Percentiles rank a stretch among this genome's conserved stretches.
phyloP scores from a whole-genome alignment of 257 asterid species.

The Solanum peruvianum region DNA sequence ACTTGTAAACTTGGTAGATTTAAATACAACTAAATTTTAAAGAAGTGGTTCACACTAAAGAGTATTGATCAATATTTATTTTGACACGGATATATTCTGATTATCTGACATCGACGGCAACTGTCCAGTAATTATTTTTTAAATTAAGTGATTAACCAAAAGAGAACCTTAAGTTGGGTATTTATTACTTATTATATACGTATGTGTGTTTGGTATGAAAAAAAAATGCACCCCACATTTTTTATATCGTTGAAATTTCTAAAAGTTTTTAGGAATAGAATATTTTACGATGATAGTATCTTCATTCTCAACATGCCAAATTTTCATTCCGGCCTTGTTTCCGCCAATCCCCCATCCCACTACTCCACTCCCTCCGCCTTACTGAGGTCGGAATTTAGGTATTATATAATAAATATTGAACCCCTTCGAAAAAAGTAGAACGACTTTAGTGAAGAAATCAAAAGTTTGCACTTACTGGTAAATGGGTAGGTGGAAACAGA shows the following conservation, averaged over 20 bases:
- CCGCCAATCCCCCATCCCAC: too few relatives aligned
- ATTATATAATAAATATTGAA: too few relatives aligned
- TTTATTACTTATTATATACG: background rate
- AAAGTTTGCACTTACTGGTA: background rate
- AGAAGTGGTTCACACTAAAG: background rate
- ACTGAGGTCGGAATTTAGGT: accelerated
- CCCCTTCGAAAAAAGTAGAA: too few relatives aligned
- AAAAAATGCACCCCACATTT: too few relatives aligned
- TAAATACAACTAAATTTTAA: background rate
- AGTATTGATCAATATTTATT: background rate
- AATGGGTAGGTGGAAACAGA: background rate
- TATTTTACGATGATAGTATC: background rate
- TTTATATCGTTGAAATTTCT: too few relatives aligned
- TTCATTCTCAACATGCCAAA: accelerated
- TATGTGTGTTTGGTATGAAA: background rate
- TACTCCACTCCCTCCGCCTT: background rate
- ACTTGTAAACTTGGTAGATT: background rate
- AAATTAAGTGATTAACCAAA: too few relatives aligned
- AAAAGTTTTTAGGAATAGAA: background rate
- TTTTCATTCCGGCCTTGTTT: background rate
- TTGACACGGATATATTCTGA: background rate
- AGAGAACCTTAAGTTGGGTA: background rate
- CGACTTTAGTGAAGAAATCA: too few relatives aligned
- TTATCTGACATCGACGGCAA: background rate
- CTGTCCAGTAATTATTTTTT: background rate